Evolutionary conservation across 495 filamentous ascomycete species (phyloP).

Genomic region (Daldinia vernicosa): DNA sequence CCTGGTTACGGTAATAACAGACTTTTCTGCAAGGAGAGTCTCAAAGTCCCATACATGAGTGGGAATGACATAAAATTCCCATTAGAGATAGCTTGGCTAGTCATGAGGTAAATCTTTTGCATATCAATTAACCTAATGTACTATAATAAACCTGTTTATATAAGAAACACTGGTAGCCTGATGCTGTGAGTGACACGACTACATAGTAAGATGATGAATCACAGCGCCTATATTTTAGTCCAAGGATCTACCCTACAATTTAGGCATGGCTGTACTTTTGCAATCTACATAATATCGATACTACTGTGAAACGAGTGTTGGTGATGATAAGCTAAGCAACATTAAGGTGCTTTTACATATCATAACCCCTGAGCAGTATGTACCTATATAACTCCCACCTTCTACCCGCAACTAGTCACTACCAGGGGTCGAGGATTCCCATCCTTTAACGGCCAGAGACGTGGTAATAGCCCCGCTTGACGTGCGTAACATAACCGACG

Average conservation of each 20-base stretch:
- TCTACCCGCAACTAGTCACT: slow-evolving; percentile 6
- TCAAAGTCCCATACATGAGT: background rate
- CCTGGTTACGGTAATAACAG: background rate
- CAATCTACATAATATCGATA: background rate
- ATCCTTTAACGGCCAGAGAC: slow-evolving; percentile 16
- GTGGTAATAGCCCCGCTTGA: slow-evolving; percentile 6
- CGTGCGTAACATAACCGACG: slow-evolving; percentile 13
- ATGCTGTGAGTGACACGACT: background rate
- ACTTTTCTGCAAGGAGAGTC: background rate
- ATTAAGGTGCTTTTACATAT: background rate
- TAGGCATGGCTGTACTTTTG: background rate
- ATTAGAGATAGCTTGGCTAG: background rate
- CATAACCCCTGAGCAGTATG: slow-evolving; percentile 13
- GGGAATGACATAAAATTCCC: background rate
- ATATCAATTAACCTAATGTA: background rate
- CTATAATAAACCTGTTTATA: background rate
- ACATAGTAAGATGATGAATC: background rate
- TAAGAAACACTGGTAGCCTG: background rate
- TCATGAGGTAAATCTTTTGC: background rate
- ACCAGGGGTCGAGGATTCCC: slow-evolving; percentile 16
- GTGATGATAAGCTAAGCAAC: background rate
- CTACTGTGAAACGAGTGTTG: background rate
- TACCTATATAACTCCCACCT: background rate
- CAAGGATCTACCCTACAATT: background rate
- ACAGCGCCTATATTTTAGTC: background rate